A percentile compares a stretch with the other conserved stretches of the same genome.
phyloP scores from a whole-genome alignment of 495 filamentous ascomycete species.

The Xylaria scruposa region DNA sequence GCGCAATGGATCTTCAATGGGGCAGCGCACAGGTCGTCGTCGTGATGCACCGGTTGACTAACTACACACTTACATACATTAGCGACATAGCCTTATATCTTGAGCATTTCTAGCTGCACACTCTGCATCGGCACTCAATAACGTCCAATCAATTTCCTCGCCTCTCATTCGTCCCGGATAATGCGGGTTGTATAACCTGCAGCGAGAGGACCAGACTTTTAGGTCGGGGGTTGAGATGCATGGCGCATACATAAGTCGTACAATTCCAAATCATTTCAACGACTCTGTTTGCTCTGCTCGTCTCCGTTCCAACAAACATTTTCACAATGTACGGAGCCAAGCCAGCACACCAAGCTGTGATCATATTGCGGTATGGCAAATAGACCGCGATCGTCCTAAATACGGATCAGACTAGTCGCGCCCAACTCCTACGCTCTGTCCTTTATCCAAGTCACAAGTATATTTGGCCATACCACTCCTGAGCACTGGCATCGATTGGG shows the following conservation, averaged over 20 bases:
- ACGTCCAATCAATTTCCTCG: background rate
- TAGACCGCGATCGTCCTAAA: background rate
- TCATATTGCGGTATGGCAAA: background rate
- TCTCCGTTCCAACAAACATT: background rate
- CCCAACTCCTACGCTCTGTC: background rate
- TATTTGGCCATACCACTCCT: background rate
- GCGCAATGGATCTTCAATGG: background rate
- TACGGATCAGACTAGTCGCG: background rate
- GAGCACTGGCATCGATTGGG: background rate
- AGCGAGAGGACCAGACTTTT: background rate
- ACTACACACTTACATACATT: background rate
- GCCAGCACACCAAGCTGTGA: background rate
- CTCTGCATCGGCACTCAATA: conserved; percentile 14
- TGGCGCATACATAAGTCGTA: background rate
- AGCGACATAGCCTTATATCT: background rate
- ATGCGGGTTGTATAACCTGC: background rate
- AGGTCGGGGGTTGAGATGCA: background rate
- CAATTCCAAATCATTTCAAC: conserved; percentile 15
- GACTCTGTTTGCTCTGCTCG: background rate
- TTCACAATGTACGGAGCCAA: background rate
- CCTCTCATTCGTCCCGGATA: background rate
- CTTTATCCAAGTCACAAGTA: background rate
- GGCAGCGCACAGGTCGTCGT: background rate
- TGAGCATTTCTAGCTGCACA: background rate
- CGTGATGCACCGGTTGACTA: background rate